Evolutionary conservation across 208 protist genomes (phyloP).

Genomic region (Acanthamoeba sp.): DNA sequence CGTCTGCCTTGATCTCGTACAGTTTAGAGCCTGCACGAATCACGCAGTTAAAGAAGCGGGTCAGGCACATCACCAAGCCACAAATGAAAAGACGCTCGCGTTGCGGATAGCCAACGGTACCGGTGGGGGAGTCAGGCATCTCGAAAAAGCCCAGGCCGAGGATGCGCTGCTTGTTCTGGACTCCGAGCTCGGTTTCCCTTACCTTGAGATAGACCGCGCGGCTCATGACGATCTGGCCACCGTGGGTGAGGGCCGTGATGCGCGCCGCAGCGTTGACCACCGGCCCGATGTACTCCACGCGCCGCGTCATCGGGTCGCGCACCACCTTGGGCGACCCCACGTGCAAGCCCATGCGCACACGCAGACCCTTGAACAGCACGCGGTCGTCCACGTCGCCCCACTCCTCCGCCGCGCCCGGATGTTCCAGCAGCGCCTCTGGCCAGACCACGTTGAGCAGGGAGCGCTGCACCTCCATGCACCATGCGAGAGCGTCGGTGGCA

Average conservation of each 20-base stretch:
- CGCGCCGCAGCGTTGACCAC: conserved; percentile 51
- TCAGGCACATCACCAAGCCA: neutral
- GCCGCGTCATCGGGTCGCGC: conserved; percentile 31
- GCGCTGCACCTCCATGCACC: conserved; percentile 35
- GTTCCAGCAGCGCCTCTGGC: conserved; percentile 44
- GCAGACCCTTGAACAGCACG: conserved; percentile 52
- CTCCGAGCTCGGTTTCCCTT: neutral
- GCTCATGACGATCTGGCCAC: conserved; percentile 65
- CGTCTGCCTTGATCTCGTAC: conserved; percentile 22
- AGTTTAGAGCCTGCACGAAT: conserved; percentile 37
- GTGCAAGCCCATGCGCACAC: conserved; percentile 69
- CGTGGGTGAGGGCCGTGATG: conserved; percentile 42
- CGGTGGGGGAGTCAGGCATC: conserved; percentile 17
- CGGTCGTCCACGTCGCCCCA: conserved; percentile 58
- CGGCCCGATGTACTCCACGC: conserved; percentile 70
- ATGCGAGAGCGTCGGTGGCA: neutral
- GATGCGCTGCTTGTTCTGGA: neutral
- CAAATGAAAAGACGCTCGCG: too few relatives aligned
- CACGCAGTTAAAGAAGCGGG: neutral
- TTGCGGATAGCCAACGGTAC: too few relatives aligned
- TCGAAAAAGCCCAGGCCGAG: conserved; percentile 34
- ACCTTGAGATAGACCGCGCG: neutral
- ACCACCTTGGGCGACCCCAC: neutral
- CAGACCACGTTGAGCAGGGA: neutral
- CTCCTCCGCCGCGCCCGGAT: conserved; percentile 66